Percentiles rank a stretch among this genome's conserved stretches.
phyloP scores from a whole-genome alignment of 495 filamentous ascomycete species.

The Podospora bellae-mahoneyi region DNA sequence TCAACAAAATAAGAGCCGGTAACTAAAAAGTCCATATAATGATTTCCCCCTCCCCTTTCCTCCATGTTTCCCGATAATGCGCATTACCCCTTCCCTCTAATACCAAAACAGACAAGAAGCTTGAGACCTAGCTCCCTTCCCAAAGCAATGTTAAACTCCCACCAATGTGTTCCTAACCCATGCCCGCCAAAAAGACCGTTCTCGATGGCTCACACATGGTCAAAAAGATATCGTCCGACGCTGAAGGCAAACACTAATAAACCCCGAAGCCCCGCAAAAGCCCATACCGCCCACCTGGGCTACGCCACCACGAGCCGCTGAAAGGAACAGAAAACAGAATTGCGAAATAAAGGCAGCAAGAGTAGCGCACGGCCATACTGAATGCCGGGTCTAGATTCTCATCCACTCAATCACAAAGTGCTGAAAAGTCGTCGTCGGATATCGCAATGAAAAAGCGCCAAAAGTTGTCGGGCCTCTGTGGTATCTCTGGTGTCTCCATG shows the following conservation, averaged over 20 bases:
- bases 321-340: neutral
- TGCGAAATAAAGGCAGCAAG: neutral
- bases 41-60: neutral
- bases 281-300: neutral
- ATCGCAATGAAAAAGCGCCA: too few relatives aligned
- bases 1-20: neutral
- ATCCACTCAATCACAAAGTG: neutral
- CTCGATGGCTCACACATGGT: neutral
- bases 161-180: slow-evolving; percentile 14
- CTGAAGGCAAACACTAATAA: neutral
- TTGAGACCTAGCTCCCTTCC: neutral
- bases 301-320: neutral
- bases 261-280: neutral
- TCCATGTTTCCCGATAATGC: neutral
- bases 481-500: neutral
- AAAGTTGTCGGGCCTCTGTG: too few relatives aligned
- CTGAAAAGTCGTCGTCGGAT: neutral
- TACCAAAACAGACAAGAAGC: too few relatives aligned
- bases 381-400: neutral
- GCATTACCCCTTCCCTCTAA: neutral
- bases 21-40: neutral
- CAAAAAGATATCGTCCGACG: neutral
- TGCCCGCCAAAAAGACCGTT: neutral
- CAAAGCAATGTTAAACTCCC: slow-evolving; percentile 8
- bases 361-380: neutral